A percentile compares a stretch with the other conserved stretches of the same genome.
phyloP scores from a whole-genome alignment of 495 filamentous ascomycete species.

The Lasiosphaeriaceae sp. region DNA sequence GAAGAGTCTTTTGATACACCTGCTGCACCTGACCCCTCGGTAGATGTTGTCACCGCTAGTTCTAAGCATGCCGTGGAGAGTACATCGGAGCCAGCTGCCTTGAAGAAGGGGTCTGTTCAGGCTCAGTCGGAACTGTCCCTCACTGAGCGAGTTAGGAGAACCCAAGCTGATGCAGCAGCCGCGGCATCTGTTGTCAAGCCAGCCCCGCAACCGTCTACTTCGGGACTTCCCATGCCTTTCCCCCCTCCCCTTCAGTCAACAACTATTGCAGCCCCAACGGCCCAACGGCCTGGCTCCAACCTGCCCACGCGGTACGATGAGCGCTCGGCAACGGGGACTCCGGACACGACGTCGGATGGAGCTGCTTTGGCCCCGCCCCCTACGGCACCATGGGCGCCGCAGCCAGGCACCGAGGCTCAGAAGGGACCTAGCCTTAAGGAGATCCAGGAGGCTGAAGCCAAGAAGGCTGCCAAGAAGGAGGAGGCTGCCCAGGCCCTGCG shows the following conservation, averaged over 20 bases:
- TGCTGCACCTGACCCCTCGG: background rate
- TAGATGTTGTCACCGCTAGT: background rate
- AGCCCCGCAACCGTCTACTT: conserved; percentile 53
- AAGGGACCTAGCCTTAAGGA: conserved; percentile 94
- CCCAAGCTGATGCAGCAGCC: conserved; percentile 44
- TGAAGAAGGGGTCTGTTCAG: conserved; percentile 8
- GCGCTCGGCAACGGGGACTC: conserved; percentile 74
- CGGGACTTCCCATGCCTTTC: conserved; percentile 73
- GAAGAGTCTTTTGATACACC: conserved; percentile 1
- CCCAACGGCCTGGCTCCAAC: conserved; percentile 77
- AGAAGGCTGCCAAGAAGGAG: conserved; percentile 87
- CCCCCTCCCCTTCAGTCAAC: conserved; percentile 59
- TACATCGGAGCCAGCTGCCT: background rate
- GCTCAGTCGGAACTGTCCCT: conserved; percentile 55
- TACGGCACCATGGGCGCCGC: conserved; percentile 92
- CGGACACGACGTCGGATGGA: conserved; percentile 41
- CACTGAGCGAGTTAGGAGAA: conserved; percentile 85
- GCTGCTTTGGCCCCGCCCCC: conserved; percentile 51
- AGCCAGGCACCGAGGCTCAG: conserved; percentile 61
- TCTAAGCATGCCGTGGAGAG: conserved; percentile 2
- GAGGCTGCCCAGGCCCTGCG: conserved; percentile 77
- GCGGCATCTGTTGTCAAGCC: conserved; percentile 59
- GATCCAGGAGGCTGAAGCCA: conserved; percentile 93
- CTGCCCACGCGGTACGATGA: conserved; percentile 73
- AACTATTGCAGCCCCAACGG: conserved; percentile 79